Conservation (phyloP, 495 filamentous ascomycete genomes). For the Platismatia glauca region DNA sequence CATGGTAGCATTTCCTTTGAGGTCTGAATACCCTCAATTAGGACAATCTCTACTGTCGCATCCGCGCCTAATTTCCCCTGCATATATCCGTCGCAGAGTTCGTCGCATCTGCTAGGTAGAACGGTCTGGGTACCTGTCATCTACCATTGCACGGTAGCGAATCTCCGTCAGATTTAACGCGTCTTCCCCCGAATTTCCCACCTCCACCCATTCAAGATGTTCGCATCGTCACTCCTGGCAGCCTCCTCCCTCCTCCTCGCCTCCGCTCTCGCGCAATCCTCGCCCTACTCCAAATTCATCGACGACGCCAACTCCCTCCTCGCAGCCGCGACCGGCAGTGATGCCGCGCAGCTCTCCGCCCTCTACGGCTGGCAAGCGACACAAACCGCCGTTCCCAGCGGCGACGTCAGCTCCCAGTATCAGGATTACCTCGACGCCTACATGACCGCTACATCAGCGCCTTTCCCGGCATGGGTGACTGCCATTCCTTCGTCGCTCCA, state of each 20-base stretch:
- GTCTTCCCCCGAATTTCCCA: not conserved
- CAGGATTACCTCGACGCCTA: not conserved
- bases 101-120: not conserved
- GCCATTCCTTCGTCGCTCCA: not conserved
- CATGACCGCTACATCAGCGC: not conserved
- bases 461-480: not conserved
- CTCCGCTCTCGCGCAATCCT: not conserved
- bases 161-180: not conserved
- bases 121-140: not conserved
- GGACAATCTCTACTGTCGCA: not conserved
- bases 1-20: not conserved
- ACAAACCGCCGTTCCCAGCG: not conserved
- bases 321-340: not conserved
- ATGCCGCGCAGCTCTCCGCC: not conserved
- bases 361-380: constrained; percentile 1
- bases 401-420: not conserved
- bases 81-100: not conserved
- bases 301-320: not conserved
- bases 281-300: not conserved
- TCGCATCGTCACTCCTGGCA: not conserved
- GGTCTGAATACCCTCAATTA: not conserved
- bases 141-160: not conserved
- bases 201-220: not conserved
- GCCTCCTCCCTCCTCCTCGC: not conserved
- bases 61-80: constrained; percentile 1